These are phyloP conservation scores for Glycyrrhiza uralensis DNA, from an alignment of 306 rosid species.

Conservation along the genomic window DNA sequence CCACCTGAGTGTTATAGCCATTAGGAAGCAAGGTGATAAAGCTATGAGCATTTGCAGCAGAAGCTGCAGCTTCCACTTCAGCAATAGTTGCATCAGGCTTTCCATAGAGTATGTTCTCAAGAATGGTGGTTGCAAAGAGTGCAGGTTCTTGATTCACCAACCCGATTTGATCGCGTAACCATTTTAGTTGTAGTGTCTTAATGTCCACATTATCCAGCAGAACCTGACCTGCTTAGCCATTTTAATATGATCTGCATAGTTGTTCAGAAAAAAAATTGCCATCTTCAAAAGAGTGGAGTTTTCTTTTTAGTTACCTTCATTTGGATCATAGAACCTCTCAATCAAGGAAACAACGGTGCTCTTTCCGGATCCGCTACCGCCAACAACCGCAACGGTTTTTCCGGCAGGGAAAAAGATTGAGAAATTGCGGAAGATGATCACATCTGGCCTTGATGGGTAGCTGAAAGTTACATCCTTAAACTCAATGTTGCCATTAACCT, in stretches of 20 bases:
- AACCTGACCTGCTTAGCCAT: slow-evolving; percentile 69
- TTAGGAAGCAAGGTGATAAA: slow-evolving; percentile 85
- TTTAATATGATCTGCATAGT: neutral
- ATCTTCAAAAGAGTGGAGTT: neutral
- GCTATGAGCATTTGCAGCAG: slow-evolving; percentile 96
- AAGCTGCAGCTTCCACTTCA: slow-evolving; percentile 88
- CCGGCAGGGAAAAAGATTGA: slow-evolving; percentile 95
- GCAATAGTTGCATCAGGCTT: slow-evolving; percentile 81
- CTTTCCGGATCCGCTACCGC: slow-evolving; percentile 97
- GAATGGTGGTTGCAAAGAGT: slow-evolving; percentile 89
- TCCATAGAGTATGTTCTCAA: slow-evolving; percentile 91
- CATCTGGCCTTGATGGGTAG: slow-evolving; percentile 95
- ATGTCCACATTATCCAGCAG: slow-evolving; percentile 82
- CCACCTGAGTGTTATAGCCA: slow-evolving; percentile 89
- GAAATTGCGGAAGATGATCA: slow-evolving; percentile 71
- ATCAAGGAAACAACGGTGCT: slow-evolving; percentile 96
- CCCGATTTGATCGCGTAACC: slow-evolving; percentile 96
- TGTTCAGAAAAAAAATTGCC: neutral
- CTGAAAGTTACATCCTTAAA: slow-evolving; percentile 87
- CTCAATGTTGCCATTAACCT: slow-evolving; percentile 79
- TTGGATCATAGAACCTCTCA: slow-evolving; percentile 97
- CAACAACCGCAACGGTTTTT: slow-evolving; percentile 92
- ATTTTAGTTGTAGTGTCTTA: slow-evolving; percentile 70
- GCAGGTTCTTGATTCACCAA: slow-evolving; percentile 99
- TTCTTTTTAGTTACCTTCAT: slow-evolving; percentile 54